Evolutionary conservation across 1,284 basidiomycete genomes (phyloP).

Genomic region (Laetiporus sulphureus): DNA sequence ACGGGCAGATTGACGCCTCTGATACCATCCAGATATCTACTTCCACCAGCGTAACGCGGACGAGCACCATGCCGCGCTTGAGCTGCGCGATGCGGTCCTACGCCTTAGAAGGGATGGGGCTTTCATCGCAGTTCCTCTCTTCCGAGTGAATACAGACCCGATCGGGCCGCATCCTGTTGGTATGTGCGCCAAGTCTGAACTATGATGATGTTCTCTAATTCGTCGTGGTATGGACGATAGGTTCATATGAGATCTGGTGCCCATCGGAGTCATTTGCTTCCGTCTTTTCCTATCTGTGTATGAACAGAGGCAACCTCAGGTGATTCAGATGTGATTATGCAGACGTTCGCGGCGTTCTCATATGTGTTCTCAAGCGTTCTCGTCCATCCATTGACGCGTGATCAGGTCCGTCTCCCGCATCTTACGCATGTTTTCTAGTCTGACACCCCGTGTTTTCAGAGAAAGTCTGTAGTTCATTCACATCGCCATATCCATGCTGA

Average conservation of each 20-base stretch:
- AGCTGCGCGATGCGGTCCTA: conserved; percentile 63
- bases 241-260: conserved; percentile 74
- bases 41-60: conserved; percentile 62
- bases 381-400: conserved; percentile 63
- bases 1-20: too few species aligned
- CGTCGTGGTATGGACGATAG: conserved; percentile 29
- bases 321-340: conserved; percentile 23
- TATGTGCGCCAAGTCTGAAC: conserved; percentile 16
- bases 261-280: conserved; percentile 65
- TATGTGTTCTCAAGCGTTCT: conserved; percentile 39
- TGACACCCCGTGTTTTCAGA: not conserved
- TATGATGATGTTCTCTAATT: not conserved
- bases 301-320: conserved; percentile 64
- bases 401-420: conserved; percentile 40
- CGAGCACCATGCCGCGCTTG: conserved; percentile 57
- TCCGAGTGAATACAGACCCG: conserved; percentile 59
- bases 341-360: not conserved
- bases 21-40: conserved; percentile 81
- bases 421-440: not conserved
- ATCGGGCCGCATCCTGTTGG: conserved; percentile 74
- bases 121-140: conserved; percentile 70
- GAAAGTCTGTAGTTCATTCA: conserved; percentile 2
- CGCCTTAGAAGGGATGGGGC: conserved; percentile 64
- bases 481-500: conserved; percentile 10
- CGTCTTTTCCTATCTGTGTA: conserved; percentile 66